A percentile compares a stretch with the other conserved stretches of the same genome.
Conservation (phyloP, 495 filamentous ascomycete genomes). For the Xylaria bambusicola region DNA sequence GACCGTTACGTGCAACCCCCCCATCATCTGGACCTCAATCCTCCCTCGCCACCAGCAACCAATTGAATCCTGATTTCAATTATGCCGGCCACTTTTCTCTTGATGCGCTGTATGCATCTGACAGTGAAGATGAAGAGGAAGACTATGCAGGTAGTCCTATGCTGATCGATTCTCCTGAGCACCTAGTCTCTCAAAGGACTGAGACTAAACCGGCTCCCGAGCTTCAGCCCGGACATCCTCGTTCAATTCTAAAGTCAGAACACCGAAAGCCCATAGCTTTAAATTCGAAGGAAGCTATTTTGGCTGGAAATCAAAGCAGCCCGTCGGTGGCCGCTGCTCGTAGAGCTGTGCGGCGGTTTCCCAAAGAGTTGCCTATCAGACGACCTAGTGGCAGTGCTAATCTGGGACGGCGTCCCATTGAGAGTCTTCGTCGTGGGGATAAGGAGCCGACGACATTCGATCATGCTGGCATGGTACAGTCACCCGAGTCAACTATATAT, state of each 20-base stretch:
- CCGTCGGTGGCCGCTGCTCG: conserved; percentile 11
- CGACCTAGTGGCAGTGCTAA: too few relatives aligned
- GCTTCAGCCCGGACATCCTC: background rate
- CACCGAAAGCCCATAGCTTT: conserved; percentile 4
- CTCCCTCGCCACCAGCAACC: background rate
- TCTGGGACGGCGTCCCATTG: background rate
- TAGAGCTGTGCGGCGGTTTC: conserved; percentile 9
- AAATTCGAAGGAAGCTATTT: conserved; percentile 13
- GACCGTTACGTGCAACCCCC: background rate
- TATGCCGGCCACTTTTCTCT: conserved; percentile 14
- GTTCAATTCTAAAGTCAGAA: background rate
- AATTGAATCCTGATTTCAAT: conserved; percentile 4
- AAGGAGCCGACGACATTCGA: too few relatives aligned
- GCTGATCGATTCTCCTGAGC: conserved; percentile 12
- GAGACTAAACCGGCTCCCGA: conserved; percentile 5
- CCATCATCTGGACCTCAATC: background rate
- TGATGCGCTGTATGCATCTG: conserved; percentile 5
- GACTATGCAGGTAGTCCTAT: conserved; percentile 11
- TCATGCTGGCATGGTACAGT: too few relatives aligned
- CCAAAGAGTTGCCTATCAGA: background rate
- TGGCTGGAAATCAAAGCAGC: background rate
- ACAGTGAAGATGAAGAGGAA: conserved; percentile 16
- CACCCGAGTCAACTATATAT: conserved; percentile 4
- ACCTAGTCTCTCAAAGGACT: background rate
- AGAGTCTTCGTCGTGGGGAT: background rate